Base-by-base conservation (phyloP, 2,329 filamentous ascomycete species). In the Aureobasidium subglaciale region DNA sequence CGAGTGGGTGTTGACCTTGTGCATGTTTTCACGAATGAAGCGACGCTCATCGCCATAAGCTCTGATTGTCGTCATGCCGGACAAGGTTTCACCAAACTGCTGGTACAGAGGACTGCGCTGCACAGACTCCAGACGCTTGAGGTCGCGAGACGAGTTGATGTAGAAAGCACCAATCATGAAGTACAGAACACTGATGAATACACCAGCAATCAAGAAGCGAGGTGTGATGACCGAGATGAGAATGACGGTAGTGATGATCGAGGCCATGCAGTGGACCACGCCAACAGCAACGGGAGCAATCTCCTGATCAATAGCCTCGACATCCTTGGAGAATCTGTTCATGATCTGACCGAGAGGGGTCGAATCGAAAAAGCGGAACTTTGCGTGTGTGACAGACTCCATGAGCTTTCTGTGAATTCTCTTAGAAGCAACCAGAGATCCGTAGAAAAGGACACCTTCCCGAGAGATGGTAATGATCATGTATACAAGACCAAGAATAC, bases 241-340 rank as follows among this genome's bases (percentile, higher is more conserved):
- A 10, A 87, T 79, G 34, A 97, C 84, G 8, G 95, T 96, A 56
- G 95, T 91, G 34, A 93, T 67, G 41, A 97, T 82, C 2, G 82
- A 82, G 15, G 80, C 81, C 49, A 86, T 67, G 65, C 83, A 85
- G 66, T 86, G 82, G 16, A 86, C 74, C 61, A 85, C 81, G 48
- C 84, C 83, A 62, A 97, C 91, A 20, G 93, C 92, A 37, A 95
- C 85, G 2, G 91, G 90, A 0, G 93, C 91, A 57, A 99, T 88
- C 70, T 99, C 93, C 68, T 99, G 93, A 63, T 99, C 93, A 18
- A 99, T 80, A 10, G 90, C 85, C 69, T 99, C 91, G 13, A 99
- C 82, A 69, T 99, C 93, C 71, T 97, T 97, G 69, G 92, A 97
- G 74, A 99, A 99, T 18, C 93, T 84, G 71, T 99, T 99, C 86